phyloP scores from a whole-genome alignment of 176 grass and related monocot genomes.

The Typha latifolia region DNA sequence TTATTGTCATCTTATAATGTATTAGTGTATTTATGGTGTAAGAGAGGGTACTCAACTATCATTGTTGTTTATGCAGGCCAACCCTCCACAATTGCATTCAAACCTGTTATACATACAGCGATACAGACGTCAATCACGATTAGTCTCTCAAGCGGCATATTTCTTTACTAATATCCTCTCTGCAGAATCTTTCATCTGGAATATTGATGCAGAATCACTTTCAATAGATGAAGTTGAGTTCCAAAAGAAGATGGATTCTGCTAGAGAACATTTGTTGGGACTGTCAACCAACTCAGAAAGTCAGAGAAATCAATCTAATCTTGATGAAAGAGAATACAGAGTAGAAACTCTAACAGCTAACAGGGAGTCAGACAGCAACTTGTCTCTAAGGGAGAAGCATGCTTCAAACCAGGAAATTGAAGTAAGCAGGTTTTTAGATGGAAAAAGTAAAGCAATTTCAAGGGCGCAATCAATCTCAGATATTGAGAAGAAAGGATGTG shows the following conservation, averaged over 20 bases:
- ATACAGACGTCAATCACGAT: constrained; percentile 64
- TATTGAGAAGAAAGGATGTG: constrained; percentile 71
- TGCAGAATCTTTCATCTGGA: constrained; percentile 95
- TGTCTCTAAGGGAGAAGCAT: constrained; percentile 27
- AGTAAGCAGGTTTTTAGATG: constrained; percentile 36
- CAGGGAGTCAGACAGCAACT: constrained; percentile 25
- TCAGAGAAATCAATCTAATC: constrained; percentile 30
- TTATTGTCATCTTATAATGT: no score
- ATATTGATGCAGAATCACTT: constrained; percentile 77
- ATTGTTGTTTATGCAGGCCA: constrained; percentile 57
- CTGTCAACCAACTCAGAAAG: constrained; percentile 36
- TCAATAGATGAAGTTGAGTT: constrained; percentile 87
- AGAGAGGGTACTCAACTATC: not conserved
- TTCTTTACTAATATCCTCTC: constrained; percentile 95
- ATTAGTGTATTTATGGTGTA: not conserved
- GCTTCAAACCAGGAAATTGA: constrained; percentile 29
- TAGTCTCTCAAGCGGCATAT: constrained; percentile 85
- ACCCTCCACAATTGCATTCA: constrained; percentile 90
- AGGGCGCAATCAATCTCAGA: constrained; percentile 35
- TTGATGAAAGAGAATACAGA: constrained; percentile 28
- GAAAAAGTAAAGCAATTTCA: constrained; percentile 23
- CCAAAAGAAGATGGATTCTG: constrained; percentile 77
- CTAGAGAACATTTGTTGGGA: constrained; percentile 55
- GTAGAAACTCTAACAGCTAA: constrained; percentile 23
- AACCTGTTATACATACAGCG: constrained; percentile 94